These are phyloP conservation scores for Aureobasidium sp. DNA, from an alignment of 2,329 filamentous ascomycete genomes.

Conservation along the genomic window DNA sequence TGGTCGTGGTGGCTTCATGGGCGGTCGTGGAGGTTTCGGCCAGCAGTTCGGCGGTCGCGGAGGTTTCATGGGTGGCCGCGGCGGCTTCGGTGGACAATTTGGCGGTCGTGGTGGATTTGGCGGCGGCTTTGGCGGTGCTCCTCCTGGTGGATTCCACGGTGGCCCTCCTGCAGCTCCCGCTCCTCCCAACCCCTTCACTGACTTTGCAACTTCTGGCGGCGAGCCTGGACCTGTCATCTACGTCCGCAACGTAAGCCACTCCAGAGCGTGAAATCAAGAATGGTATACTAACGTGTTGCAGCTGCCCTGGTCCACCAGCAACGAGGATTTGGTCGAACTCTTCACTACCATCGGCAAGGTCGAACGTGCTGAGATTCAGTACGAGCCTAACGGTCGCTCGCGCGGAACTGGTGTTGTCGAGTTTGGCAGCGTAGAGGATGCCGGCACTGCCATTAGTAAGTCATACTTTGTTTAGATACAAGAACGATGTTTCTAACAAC, in stretches of 20 bases:
- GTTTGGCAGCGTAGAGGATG: slow-evolving; percentile 75
- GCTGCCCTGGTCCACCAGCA: slow-evolving; percentile 98
- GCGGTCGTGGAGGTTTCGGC: slow-evolving; percentile 27
- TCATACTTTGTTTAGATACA: slow-evolving; percentile 9
- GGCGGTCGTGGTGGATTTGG: slow-evolving; percentile 35
- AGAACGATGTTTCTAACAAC: background rate
- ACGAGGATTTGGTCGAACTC: slow-evolving; percentile 91
- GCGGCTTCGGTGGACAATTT: slow-evolving; percentile 46
- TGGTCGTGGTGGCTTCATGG: slow-evolving; percentile 33
- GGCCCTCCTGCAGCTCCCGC: slow-evolving; percentile 42
- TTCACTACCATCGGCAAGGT: slow-evolving; percentile 98
- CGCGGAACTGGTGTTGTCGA: slow-evolving; percentile 94
- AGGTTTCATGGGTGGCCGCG: slow-evolving; percentile 49
- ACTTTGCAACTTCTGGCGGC: slow-evolving; percentile 78
- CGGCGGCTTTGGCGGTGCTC: slow-evolving; percentile 26
- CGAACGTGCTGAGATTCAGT: slow-evolving; percentile 97
- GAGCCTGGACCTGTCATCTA: slow-evolving; percentile 83
- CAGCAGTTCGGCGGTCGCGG: slow-evolving; percentile 34
- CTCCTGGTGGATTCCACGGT: slow-evolving; percentile 41
- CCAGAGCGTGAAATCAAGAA: slow-evolving; percentile 17
- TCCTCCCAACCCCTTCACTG: slow-evolving; percentile 85
- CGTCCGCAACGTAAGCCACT: slow-evolving; percentile 80
- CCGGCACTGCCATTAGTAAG: slow-evolving; percentile 78
- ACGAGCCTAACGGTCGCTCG: slow-evolving; percentile 92
- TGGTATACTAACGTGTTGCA: slow-evolving; percentile 36